A percentile compares a stretch with the other conserved stretches of the same genome.
Conservation (phyloP, 208 protist genomes). For the Herpetomonas tarakana region DNA sequence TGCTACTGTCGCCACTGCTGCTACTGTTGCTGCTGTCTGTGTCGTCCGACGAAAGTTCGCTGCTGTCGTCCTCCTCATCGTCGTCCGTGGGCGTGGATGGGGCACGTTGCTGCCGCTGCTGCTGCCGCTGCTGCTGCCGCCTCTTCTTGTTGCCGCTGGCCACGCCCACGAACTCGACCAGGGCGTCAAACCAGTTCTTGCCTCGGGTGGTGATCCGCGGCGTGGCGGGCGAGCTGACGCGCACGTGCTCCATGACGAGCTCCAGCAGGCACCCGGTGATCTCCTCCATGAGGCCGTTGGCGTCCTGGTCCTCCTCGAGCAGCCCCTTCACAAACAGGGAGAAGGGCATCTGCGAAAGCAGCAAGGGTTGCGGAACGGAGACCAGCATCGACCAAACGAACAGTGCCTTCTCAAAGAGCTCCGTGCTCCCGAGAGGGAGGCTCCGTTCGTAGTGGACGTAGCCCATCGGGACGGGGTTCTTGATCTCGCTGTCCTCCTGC, state of each 20-base stretch:
- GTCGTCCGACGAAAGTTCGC: constrained; percentile 10
- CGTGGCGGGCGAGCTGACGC: constrained; percentile 33
- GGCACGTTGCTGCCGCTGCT: constrained; percentile 20
- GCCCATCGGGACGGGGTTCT: constrained; percentile 27
- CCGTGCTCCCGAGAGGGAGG: constrained; percentile 33
- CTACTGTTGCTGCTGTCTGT: constrained; percentile 7
- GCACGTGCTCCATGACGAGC: constrained; percentile 47
- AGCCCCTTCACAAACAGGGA: constrained; percentile 67
- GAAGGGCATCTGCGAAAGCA: constrained; percentile 81
- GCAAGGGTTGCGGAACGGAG: constrained; percentile 55
- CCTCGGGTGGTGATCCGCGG: constrained; percentile 54
- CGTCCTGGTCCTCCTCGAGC: constrained; percentile 46
- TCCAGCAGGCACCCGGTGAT: constrained; percentile 53
- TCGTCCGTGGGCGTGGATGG: constrained; percentile 11
- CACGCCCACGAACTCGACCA: constrained; percentile 74
- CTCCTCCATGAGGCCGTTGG: constrained; percentile 85
- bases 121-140: constrained; percentile 29
- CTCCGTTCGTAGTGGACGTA: constrained; percentile 50
- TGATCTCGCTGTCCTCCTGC: constrained; percentile 36
- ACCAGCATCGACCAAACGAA: constrained; percentile 75
- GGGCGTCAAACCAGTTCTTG: constrained; percentile 75
- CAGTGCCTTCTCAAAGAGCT: constrained; percentile 65
- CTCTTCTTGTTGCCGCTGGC: constrained; percentile 75
- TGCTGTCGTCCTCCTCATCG: constrained; percentile 19
- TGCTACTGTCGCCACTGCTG: constrained; percentile 3